These are phyloP conservation scores for Fusarium xylarioides DNA, from an alignment of 2,329 filamentous ascomycete genomes.

Conservation along the genomic window DNA sequence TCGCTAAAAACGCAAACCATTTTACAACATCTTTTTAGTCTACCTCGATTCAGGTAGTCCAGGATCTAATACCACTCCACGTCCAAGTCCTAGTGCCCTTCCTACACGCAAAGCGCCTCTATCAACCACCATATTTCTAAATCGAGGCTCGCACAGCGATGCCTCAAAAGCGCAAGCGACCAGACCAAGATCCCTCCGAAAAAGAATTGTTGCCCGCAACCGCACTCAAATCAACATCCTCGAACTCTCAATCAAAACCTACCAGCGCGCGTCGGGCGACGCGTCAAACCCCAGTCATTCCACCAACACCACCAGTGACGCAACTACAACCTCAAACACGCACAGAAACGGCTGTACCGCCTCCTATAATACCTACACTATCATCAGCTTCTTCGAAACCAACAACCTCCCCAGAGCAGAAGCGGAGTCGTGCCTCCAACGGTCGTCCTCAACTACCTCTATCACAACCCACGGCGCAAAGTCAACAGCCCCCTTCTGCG, in stretches of 20 bases:
- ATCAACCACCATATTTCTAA: not conserved
- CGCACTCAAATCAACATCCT: constrained; percentile 4
- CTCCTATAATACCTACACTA: constrained; percentile 26
- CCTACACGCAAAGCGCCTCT: not conserved
- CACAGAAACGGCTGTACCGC: constrained; percentile 30
- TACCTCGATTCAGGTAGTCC: not conserved
- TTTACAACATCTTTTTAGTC: not conserved
- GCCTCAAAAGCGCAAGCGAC: constrained; percentile 52
- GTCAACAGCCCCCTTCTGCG: constrained; percentile 26
- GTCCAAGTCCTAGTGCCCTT: not conserved
- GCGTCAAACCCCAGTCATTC: constrained; percentile 51
- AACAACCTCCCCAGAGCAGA: constrained; percentile 27
- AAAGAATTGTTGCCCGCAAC: not conserved
- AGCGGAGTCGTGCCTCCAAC: constrained; percentile 31
- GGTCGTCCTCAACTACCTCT: constrained; percentile 6
- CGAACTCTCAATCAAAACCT: constrained; percentile 27
- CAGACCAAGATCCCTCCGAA: constrained; percentile 41
- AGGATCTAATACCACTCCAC: not conserved
- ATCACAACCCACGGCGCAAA: constrained; percentile 14
- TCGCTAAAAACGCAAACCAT: not conserved
- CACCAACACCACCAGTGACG: constrained; percentile 42
- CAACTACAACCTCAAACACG: constrained; percentile 23
- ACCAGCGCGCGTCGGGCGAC: constrained; percentile 49
- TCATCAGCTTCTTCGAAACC: constrained; percentile 1
- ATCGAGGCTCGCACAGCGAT: constrained; percentile 40